phyloP scores from a whole-genome alignment of 345 rosid genomes.

The Eucalyptus coolabah region DNA sequence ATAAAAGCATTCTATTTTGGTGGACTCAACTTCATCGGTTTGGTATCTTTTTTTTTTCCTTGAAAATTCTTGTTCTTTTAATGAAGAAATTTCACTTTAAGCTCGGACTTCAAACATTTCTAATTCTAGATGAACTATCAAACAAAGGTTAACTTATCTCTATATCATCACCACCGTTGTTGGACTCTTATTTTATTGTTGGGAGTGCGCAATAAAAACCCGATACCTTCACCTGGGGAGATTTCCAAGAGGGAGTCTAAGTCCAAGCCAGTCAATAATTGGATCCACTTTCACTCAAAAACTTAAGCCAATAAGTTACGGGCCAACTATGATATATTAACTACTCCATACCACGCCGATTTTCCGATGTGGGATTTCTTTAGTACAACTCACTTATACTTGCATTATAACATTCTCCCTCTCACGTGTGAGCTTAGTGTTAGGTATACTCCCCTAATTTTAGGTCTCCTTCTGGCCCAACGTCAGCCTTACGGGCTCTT shows the following conservation, averaged over 20 bases:
- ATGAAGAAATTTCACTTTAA: not conserved
- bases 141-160: not conserved
- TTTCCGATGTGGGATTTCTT: no score
- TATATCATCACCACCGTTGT: not conserved
- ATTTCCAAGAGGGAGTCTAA: rapidly evolving
- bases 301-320: no score
- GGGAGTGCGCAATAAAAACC: no score
- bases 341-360: rapidly evolving
- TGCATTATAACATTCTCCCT: rapidly evolving
- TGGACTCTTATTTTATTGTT: not conserved
- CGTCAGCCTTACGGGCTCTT: rapidly evolving
- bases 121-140: not conserved
- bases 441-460: no score
- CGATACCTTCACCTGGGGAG: no score
- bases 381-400: rapidly evolving
- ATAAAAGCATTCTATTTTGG: not conserved
- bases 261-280: rapidly evolving
- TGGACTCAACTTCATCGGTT: not conserved
- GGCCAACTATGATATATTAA: no score
- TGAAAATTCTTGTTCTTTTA: not conserved
- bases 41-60: not conserved
- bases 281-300: rapidly evolving
- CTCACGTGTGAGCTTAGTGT: no score
- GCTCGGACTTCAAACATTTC: not conserved
- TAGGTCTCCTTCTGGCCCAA: rapidly evolving